Percentiles rank a stretch among this genome's conserved stretches.
Evolutionary conservation across 805 yeast genomes (phyloP).

Genomic region (Kazachstania bromeliacearum): DNA sequence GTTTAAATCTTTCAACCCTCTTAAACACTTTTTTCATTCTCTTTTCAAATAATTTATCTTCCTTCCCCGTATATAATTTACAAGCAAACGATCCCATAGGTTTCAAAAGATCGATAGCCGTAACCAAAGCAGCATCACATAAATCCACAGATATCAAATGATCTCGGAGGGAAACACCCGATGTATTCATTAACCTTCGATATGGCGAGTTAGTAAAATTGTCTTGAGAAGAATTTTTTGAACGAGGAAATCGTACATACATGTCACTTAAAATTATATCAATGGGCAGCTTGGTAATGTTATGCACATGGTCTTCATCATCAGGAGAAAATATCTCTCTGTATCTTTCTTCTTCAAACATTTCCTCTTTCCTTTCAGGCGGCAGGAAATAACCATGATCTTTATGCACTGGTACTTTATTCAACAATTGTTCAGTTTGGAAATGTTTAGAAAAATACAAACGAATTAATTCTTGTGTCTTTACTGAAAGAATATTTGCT

Average conservation of each 20-base stretch:
- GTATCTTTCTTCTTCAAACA: conserved; percentile 19
- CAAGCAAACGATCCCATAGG: conserved; percentile 69
- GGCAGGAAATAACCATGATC: conserved; percentile 19
- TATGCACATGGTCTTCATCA: conserved; percentile 1
- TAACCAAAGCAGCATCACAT: conserved; percentile 81
- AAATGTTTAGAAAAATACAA: conserved; percentile 36
- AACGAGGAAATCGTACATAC: conserved; percentile 59
- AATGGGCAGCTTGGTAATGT: conserved; percentile 32
- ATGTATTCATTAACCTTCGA: conserved; percentile 87
- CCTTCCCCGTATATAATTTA: conserved; percentile 78
- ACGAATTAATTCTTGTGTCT: conserved; percentile 50
- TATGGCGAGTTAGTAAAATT: conserved; percentile 70
- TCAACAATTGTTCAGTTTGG: conserved; percentile 26
- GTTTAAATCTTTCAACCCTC: conserved; percentile 63
- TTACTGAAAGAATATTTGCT: conserved; percentile 69
- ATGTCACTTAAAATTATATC: conserved; percentile 72
- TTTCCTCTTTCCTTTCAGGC: conserved; percentile 5
- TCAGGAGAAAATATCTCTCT: conserved; percentile 21
- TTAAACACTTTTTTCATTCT: conserved; percentile 51
- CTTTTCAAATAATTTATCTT: conserved; percentile 55
- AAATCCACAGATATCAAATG: conserved; percentile 77
- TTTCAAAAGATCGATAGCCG: conserved; percentile 61
- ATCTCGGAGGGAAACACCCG: conserved; percentile 73
- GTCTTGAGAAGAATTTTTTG: conserved; percentile 23
- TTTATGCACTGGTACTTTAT: conserved; percentile 11